These are phyloP conservation scores for Trichoderma asperellum DNA, from an alignment of 2,329 filamentous ascomycete genomes.

Conservation along the genomic window DNA sequence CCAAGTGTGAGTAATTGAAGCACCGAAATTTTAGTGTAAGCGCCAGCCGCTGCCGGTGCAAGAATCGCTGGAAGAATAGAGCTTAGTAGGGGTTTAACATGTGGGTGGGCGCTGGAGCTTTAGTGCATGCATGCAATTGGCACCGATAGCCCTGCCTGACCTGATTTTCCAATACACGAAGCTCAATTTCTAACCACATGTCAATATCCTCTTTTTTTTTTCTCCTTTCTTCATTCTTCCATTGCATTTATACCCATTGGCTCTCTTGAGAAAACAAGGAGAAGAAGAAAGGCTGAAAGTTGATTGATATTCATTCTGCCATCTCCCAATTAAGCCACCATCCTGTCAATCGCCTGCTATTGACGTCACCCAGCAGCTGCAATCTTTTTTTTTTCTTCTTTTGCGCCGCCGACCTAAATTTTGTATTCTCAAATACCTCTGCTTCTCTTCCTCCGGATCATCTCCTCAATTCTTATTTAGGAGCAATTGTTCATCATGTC, in stretches of 20 bases:
- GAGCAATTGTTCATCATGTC: conserved; percentile 18
- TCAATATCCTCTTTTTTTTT: neutral
- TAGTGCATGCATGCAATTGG: neutral
- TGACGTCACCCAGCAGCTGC: conserved; percentile 19
- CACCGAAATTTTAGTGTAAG: neutral
- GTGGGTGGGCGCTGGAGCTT: neutral
- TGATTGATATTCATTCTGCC: neutral
- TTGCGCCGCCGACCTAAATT: neutral
- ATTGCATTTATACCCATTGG: neutral
- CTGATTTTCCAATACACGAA: neutral
- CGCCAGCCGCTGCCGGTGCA: neutral
- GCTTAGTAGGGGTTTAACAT: neutral
- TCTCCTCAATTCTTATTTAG: neutral
- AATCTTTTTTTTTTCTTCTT: conserved; percentile 4
- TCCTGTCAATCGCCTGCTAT: neutral
- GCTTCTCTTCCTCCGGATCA: neutral
- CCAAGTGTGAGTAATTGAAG: conserved; percentile 10
- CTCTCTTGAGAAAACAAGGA: neutral
- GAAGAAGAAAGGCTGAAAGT: neutral
- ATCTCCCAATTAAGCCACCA: neutral
- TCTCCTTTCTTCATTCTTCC: neutral
- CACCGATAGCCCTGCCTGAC: neutral
- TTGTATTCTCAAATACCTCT: neutral
- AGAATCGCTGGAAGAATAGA: neutral
- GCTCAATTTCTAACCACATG: neutral